A percentile compares a stretch with the other conserved stretches of the same genome.
Evolutionary conservation across 2,329 filamentous ascomycete species (phyloP).

Genomic region (Arthrobotrys sinensis): DNA sequence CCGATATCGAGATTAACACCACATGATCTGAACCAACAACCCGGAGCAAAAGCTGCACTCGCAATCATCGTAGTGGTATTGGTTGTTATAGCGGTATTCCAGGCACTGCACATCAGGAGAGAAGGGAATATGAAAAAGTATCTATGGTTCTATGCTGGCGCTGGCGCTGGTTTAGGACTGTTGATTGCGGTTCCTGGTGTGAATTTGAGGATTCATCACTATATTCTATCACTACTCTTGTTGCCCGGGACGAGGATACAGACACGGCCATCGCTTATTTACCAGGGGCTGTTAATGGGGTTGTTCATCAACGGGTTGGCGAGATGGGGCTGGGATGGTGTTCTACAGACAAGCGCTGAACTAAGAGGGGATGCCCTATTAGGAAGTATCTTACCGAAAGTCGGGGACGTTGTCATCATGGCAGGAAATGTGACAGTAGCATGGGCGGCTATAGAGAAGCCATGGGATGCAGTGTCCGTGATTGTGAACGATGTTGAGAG

Average conservation of each 20-base stretch:
- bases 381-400: conserved; percentile 75
- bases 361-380: conserved; percentile 79
- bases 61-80: conserved; percentile 82
- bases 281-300: conserved; percentile 89
- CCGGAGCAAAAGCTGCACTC: conserved; percentile 87
- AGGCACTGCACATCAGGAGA: conserved; percentile 87
- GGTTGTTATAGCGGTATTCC: conserved; percentile 77
- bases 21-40: conserved; percentile 89
- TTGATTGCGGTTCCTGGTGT: conserved; percentile 90
- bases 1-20: conserved; percentile 92
- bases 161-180: conserved; percentile 91
- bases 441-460: conserved; percentile 68
- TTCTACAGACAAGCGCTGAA: conserved; percentile 84
- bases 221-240: conserved; percentile 88
- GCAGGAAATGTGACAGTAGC: conserved; percentile 76
- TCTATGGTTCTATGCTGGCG: conserved; percentile 90
- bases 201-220: conserved; percentile 92
- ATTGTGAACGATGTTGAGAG: conserved; percentile 89
- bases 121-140: conserved; percentile 85
- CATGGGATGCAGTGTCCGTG: conserved; percentile 76
- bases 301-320: conserved; percentile 95
- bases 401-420: conserved; percentile 69
- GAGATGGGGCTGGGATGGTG: conserved; percentile 90
- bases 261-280: conserved; percentile 85
- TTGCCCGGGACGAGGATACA: conserved; percentile 91